These are phyloP conservation scores for Colletotrichum sojae DNA, from an alignment of 2,329 filamentous ascomycete genomes.

Conservation along the genomic window DNA sequence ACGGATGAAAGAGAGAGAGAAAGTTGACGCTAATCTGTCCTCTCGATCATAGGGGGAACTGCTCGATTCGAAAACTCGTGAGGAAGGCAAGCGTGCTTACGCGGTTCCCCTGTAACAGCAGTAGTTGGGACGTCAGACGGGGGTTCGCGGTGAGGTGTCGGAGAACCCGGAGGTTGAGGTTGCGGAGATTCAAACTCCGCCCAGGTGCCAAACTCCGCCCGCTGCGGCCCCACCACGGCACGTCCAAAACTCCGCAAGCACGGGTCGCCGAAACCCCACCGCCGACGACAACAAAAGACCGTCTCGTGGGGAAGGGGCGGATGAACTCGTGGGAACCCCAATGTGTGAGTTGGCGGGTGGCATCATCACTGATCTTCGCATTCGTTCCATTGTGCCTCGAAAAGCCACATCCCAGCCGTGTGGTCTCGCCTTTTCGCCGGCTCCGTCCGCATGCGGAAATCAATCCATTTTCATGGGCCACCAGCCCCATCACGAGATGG, in stretches of 20 bases:
- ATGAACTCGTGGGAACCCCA: not conserved
- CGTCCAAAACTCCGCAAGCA: conserved; percentile 18
- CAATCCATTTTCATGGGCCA: not conserved
- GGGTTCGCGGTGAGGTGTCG: not conserved
- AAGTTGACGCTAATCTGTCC: conserved; percentile 1
- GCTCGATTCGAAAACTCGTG: not conserved
- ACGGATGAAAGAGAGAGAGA: not conserved
- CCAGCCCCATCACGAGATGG: conserved; percentile 1
- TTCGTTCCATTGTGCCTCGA: not conserved
- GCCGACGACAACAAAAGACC: not conserved
- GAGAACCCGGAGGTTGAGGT: conserved; percentile 21
- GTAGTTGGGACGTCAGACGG: not conserved
- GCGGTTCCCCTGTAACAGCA: conserved; percentile 1
- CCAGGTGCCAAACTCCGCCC: conserved; percentile 23
- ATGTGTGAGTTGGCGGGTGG: too few species aligned
- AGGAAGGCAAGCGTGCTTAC: conserved; percentile 10
- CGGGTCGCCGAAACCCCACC: conserved; percentile 31
- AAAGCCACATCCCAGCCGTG: not conserved
- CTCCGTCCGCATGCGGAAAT: conserved; percentile 27
- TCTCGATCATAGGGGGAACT: not conserved
- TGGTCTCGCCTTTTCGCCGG: conserved; percentile 10
- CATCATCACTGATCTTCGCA: too few species aligned
- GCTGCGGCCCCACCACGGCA: conserved; percentile 32
- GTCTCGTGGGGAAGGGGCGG: not conserved
- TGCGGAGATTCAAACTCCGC: conserved; percentile 35